Evolutionary conservation across 768 basidiomycete genomes (phyloP), one percentile per base, ranked within the genome.

Genomic region (Pholiota conissans): DNA sequence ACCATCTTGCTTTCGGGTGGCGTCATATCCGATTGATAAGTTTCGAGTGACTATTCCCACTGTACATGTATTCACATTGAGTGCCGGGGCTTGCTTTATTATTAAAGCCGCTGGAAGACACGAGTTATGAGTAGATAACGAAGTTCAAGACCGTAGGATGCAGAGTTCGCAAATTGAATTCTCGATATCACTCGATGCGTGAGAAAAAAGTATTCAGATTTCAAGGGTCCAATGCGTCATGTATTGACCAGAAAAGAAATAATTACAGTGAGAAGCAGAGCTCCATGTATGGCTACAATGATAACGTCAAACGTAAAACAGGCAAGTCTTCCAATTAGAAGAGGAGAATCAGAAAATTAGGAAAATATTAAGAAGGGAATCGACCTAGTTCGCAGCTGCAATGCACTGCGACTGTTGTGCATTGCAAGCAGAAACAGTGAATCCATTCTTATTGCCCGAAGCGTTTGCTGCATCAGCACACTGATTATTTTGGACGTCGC

Each of bases 381-480:
- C n/a, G n/a, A n/a, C n/a, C n/a, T 46, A 45, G 42, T 45, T 45
- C 22, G 59, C 63, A 39, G 29, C 63, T 39, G 76, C 71, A 46
- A 67, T 67, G 68, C 82, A 83, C 57, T 69, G 65, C 9, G 68
- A 66, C 61, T 79, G 76, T 62, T 84, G 81, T 16, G 65, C 63
- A 55, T 70, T 78, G 65, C 83, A 83, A 22, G 74, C 76, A 28
- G 67, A 65, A 27, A 83, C 83, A 20, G 76, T 80, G 61, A 83
- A 72, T 42, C 72, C 75, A 53, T 74, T 71, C 65, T 77, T 67
- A 66, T 82, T 79, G 45, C 77, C 77, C 6, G 77, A 78, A 13
- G 76, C 71, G 65, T 85, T 84, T 13, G 84, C 81, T 13, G 80
- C 80, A 65, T 84, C 73, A 5, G 82, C 81, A 65, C 84, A 87